Evolutionary conservation across 805 yeast genomes (phyloP), one percentile per base, ranked within the genome.

Genomic region (Pichia scutulata): DNA sequence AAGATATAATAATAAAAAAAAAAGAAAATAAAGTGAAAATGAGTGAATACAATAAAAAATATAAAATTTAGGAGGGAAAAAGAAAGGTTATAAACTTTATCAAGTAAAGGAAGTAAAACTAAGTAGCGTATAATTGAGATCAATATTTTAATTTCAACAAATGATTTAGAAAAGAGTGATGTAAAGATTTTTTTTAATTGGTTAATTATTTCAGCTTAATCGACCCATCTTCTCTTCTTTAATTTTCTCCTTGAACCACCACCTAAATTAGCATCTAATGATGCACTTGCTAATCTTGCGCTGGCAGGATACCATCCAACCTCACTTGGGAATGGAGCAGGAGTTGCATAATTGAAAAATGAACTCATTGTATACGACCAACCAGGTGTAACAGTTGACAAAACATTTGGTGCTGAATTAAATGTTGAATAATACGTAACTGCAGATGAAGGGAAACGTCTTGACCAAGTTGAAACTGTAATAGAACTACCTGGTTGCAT

Each of bases 301-400:
- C 76, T 69, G 2, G 93, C 86, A n/a, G 80, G 70, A 65, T 84
- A 80, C 81, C 79, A 74, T 58, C 86, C 75, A 51, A 72, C 69
- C 44, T 67, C 76, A 30, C 82, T 76, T 6, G 93, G 92, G 61
- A 77, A 74, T 7, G 82, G 77, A 10, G 90, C 90, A 4, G 78
- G 84, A 0, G 85, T 61, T 0, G 93, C 97, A 57, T 72, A 77
- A 67, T 92, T 92, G 44, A 75, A 69, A 44, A 70, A 72, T 19
- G 89, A 81, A 14, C 78, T 71, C 54, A 80, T 74, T 0, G 86
- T 73, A 61, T 88, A 86, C 12, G 82, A 73, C 89, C 97, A 87
- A 41, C 90, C 89, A 10, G 90, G 89, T 1, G 97, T 92, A 28
- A 78, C 57, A 1, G 98, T 92, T 2, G 96, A 79, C 39, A 61